Evolutionary conservation across 345 rosid species (phyloP).

Genomic region (Sisymbrium altissimum): DNA sequence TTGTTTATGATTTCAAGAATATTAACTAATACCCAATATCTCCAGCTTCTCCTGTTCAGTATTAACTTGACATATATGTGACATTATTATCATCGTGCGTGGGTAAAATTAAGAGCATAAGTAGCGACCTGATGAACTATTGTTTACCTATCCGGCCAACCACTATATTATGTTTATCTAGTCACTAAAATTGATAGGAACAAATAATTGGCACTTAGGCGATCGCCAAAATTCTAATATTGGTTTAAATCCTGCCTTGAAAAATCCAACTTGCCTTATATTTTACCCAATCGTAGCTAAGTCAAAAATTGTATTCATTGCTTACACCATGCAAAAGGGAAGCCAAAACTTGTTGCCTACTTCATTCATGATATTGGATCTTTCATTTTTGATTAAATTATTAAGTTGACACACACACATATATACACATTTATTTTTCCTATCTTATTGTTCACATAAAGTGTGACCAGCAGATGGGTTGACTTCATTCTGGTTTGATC

Average conservation of each 20-base stretch:
- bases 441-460: slow-evolving; percentile 30
- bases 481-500: neutral
- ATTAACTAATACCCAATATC: neutral
- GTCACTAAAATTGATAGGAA: neutral
- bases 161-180: neutral
- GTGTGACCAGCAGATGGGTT: slow-evolving; percentile 2
- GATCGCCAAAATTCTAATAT: neutral
- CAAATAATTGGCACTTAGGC: neutral
- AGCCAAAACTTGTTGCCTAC: slow-evolving; percentile 36
- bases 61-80: neutral
- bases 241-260: neutral
- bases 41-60: neutral
- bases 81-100: neutral
- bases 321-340: slow-evolving; percentile 15
- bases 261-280: slow-evolving; percentile 4
- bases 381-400: neutral
- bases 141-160: neutral
- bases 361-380: slow-evolving; percentile 22
- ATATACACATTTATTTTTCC: neutral
- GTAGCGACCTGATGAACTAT: neutral
- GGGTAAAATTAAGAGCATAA: neutral
- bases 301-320: slow-evolving; percentile 11
- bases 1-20: neutral
- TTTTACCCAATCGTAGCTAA: slow-evolving; percentile 1
- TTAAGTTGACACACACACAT: neutral